Conservation (phyloP, 192 early-diverging fungal genomes). For the Mortierella hygrophila region DNA sequence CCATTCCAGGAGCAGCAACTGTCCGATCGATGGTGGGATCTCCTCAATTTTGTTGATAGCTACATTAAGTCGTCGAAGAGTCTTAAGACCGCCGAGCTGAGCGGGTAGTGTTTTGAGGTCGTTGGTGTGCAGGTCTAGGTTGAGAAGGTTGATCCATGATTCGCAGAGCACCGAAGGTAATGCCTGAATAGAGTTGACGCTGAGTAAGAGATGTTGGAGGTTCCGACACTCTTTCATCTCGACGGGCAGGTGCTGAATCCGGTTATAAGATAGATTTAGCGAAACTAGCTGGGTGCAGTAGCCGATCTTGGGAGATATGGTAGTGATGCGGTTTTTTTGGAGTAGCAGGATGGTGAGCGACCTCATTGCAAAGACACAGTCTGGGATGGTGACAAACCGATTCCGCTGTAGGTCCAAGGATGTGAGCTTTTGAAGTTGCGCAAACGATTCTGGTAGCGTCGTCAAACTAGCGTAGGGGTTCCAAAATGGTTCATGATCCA, state of each 20-base stretch:
- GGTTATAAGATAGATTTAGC: conserved; percentile 59
- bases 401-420: conserved; percentile 59
- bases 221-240: conserved; percentile 36
- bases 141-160: conserved; percentile 46
- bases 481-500: no score
- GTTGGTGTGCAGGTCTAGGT: conserved; percentile 63
- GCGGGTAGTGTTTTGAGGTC: conserved; percentile 29
- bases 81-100: conserved; percentile 29
- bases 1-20: conserved; percentile 56
- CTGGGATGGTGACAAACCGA: conserved; percentile 56
- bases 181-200: conserved; percentile 50
- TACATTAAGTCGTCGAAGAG: conserved; percentile 57
- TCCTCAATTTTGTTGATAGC: conserved; percentile 60
- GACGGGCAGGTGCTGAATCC: conserved; percentile 43
- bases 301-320: conserved; percentile 25
- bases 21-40: conserved; percentile 54
- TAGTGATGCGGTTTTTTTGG: conserved; percentile 60
- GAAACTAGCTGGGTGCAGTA: conserved; percentile 44
- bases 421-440: conserved; percentile 37
- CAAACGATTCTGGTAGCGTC: conserved; percentile 49
- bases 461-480: conserved; percentile 15
- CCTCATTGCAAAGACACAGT: conserved; percentile 41
- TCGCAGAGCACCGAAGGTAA: conserved; percentile 48
- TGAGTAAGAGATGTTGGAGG: conserved; percentile 55
- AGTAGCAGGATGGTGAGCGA: conserved; percentile 51